These are phyloP conservation scores for Picea sitchensis DNA, from an alignment of 75 land plant species.

Conservation along the genomic window DNA sequence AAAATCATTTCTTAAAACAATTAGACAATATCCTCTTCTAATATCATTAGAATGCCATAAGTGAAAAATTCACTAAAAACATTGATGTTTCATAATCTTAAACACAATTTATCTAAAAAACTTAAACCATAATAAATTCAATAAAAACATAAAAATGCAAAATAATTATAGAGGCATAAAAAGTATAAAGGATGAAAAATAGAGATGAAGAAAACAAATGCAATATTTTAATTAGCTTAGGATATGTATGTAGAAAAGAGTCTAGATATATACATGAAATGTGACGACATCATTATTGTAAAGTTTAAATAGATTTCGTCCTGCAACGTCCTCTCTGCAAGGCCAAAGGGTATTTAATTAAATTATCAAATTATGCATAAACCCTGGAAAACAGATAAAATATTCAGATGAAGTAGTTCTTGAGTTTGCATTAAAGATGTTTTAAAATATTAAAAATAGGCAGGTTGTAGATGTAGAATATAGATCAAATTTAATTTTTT, in stretches of 20 bases:
- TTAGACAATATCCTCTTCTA: not conserved
- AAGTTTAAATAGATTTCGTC: no score
- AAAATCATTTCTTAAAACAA: no score
- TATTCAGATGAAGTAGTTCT: no score
- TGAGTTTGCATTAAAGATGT: constrained; percentile 13
- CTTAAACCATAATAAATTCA: not conserved
- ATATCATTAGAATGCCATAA: not conserved
- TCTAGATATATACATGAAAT: not conserved
- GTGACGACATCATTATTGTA: not conserved
- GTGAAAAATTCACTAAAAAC: no score
- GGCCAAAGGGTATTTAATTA: no score
- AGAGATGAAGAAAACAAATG: not conserved
- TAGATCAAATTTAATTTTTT: not conserved
- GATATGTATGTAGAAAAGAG: not conserved
- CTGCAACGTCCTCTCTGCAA: no score
- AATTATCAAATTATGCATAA: not conserved
- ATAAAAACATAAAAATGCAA: not conserved
- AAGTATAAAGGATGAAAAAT: not conserved
- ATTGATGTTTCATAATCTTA: no score
- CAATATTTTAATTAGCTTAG: no score
- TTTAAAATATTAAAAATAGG: constrained; percentile 21
- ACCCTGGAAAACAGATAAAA: not conserved
- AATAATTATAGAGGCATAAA: not conserved
- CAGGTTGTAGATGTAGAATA: no score
- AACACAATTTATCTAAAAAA: no score